Conservation (phyloP, 148 eudicot species). For the Vaccinium myrtillus region DNA sequence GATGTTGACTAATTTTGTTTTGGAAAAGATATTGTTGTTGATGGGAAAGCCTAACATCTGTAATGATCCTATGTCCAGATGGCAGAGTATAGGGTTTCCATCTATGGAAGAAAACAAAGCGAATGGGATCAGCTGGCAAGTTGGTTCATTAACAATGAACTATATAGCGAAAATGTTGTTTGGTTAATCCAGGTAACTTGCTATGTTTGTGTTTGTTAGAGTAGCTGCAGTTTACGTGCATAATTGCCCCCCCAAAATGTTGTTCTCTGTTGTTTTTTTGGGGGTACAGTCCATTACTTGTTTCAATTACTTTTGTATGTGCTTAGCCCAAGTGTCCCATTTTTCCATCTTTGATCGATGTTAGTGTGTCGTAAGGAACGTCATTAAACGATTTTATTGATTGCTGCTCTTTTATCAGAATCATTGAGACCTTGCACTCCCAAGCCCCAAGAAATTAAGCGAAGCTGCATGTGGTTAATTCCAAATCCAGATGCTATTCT, state of each 20-base stretch:
- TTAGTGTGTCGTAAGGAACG: background rate
- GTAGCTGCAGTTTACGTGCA: constrained; percentile 10
- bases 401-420: background rate
- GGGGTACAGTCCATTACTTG: background rate
- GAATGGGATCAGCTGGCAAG: constrained; percentile 89
- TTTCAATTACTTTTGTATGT: background rate
- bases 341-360: background rate
- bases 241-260: background rate
- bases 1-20: background rate
- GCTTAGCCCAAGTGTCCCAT: background rate
- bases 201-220: constrained; percentile 1
- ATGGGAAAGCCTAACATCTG: background rate
- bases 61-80: constrained; percentile 38
- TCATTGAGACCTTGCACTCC: background rate
- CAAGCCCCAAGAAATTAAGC: background rate
- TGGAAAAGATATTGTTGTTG: background rate
- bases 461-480: background rate
- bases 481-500: background rate
- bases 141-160: constrained; percentile 75
- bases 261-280: background rate
- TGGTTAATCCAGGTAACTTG: constrained; percentile 74
- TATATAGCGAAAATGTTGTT: constrained; percentile 74
- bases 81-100: constrained; percentile 81
- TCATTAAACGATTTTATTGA: background rate
- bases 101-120: constrained; percentile 84